These are phyloP conservation scores for Fusarium ramigenum DNA, from an alignment of 2,329 filamentous ascomycete species.

Conservation along the genomic window DNA sequence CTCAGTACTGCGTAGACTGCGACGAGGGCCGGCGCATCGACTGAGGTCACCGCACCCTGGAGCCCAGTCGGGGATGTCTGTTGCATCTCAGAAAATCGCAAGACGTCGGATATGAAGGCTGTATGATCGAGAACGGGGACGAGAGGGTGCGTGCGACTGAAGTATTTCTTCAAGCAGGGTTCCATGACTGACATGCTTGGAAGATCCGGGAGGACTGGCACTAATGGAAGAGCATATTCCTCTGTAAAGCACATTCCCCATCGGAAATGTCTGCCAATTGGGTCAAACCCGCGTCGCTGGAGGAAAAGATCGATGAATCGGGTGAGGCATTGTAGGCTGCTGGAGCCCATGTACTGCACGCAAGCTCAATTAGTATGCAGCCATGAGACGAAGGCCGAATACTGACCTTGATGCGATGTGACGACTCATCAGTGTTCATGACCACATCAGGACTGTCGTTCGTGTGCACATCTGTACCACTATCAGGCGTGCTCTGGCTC, in stretches of 20 bases:
- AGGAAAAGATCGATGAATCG: conserved; percentile 32
- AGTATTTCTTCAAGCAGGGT: conserved; percentile 32
- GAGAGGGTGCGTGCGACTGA: conserved; percentile 33
- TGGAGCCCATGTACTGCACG: conserved; percentile 36
- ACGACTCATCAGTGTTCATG: conserved; percentile 36
- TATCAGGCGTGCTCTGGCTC: conserved; percentile 21
- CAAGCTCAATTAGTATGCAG: background rate
- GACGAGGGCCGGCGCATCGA: conserved; percentile 21
- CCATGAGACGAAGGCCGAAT: background rate
- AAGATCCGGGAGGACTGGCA: conserved; percentile 23
- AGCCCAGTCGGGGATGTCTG: conserved; percentile 10
- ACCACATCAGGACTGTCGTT: conserved; percentile 36
- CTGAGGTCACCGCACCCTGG: conserved; percentile 15
- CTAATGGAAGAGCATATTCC: conserved; percentile 26
- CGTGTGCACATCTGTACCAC: conserved; percentile 7
- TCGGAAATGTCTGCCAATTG: conserved; percentile 31
- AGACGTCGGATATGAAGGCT: conserved; percentile 24
- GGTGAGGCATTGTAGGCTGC: conserved; percentile 33
- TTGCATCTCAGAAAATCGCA: conserved; percentile 30
- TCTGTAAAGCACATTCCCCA: conserved; percentile 38
- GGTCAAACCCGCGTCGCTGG: conserved; percentile 24
- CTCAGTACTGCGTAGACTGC: conserved; percentile 27
- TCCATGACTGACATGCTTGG: conserved; percentile 29
- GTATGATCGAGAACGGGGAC: conserved; percentile 29
- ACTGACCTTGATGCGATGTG: conserved; percentile 35